Base-by-base conservation (phyloP, 164 flowering plant species). In the Vitis rotundifolia region DNA sequence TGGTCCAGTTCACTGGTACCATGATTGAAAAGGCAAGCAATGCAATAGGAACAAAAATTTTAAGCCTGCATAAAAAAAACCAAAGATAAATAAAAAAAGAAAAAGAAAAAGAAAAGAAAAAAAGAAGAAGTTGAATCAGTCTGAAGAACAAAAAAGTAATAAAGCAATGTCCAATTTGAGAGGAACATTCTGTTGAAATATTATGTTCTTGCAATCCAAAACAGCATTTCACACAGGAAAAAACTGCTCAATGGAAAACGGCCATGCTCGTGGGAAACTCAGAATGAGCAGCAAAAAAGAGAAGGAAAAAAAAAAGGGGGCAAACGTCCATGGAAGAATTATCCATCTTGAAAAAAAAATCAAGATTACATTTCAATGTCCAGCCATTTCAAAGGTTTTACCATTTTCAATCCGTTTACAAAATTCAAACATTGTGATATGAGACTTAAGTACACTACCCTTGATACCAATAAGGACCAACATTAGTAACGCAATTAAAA, bases 1-100 rank as follows among this genome's bases (percentile, higher is more conserved):
- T 87, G 54, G 93, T 89, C 89, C 88, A 87, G 76, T 91, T 89
- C 70, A 91, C 89, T 16, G 93, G 97, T 15, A 91, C 89, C 83
- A 89, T 76, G 77, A 91, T 54, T 55, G 87, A 63, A 64, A 91
- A 89, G 37, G 89, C 90, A 70, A 89, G 69, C 60, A 83, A 58
- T 53, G 94, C 71, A 54, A 90, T 87, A 3, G 97, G 97, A 61
- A 85, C 83, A 79, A 91, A 91, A 59, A 91, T 86, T 77, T 91
- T 91, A 56, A 91, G 90, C 75, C 97, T 90, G 90, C 80, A 79
- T 10, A 48, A 57, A 56, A 69, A 64, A 14, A 71, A 11, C 44
- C 44, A 3, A 37, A 37, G 44, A 37, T 37, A 37, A 37, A 37
- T 37, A 6, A 37, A 3, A 7, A 31, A 31, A 31, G 3, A 31